Conservation (phyloP, 805 yeast genomes). For the Vanderwaltozyma tropicalis region DNA sequence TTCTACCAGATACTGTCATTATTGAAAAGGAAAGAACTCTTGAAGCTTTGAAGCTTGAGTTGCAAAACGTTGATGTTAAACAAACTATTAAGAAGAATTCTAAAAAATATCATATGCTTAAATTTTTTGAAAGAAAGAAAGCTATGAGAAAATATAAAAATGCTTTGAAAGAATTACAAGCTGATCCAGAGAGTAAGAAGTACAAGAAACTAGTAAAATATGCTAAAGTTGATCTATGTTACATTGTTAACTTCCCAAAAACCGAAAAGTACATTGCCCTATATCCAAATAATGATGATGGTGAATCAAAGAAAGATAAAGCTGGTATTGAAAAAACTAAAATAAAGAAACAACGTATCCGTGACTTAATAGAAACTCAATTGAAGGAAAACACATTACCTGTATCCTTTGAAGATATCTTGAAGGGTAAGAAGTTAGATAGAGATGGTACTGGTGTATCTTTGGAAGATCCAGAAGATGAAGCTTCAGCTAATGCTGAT, state of each 20-base stretch:
- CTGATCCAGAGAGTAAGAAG: constrained; percentile 7
- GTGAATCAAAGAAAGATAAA: constrained; percentile 8
- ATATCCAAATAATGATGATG: constrained; percentile 42
- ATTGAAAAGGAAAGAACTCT: constrained; percentile 68
- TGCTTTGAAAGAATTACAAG: constrained; percentile 24
- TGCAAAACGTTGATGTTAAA: constrained; percentile 37
- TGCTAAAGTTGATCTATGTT: constrained; percentile 60
- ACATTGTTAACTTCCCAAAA: constrained; percentile 67
- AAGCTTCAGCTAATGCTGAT: neutral
- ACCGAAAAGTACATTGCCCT: constrained; percentile 70
- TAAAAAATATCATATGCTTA: constrained; percentile 81
- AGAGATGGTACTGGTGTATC: constrained; percentile 19
- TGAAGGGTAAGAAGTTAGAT: constrained; percentile 28
- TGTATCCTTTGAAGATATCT: constrained; percentile 40
- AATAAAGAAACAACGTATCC: constrained; percentile 36
- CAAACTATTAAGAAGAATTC: constrained; percentile 43
- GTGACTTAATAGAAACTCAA: constrained; percentile 42
- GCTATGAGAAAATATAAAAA: constrained; percentile 60
- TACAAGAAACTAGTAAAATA: constrained; percentile 35
- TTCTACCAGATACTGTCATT: constrained; percentile 52
- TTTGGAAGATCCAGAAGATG: constrained; percentile 5
- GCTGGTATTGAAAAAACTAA: constrained; percentile 27
- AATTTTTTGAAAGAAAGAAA: constrained; percentile 84
- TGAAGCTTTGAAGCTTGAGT: constrained; percentile 50
- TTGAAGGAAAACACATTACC: constrained; percentile 47